Evolutionary conservation across 2,329 filamentous ascomycete species (phyloP), one percentile per base, ranked within the genome.

Genomic region (Arthroderma sp.): DNA sequence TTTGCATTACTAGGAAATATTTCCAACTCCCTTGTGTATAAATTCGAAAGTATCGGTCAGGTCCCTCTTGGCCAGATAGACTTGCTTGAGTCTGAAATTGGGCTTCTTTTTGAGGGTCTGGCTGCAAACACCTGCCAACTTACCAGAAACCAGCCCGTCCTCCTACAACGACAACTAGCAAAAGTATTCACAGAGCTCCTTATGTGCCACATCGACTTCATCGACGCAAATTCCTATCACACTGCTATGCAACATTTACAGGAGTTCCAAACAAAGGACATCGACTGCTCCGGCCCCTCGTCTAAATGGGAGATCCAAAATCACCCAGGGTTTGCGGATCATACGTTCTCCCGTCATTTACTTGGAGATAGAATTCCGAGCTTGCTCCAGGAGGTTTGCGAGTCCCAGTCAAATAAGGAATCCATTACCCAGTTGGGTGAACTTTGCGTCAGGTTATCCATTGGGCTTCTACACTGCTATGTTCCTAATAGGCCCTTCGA

Each of bases 401-500:
- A 17, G n/a, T 7, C 52, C n/a, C 23, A 54, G 8, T 59, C 38
- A 11, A 63, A 54, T 53, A 56, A 59, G 9, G 57, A 60, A n/a
- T 38, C 21, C 60, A 66, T 69, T 38, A 63, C 62, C 55, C 67
- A 71, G 54, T 72, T 77, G 19, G 79, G 81, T 19, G 71, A 85
- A 21, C 85, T 87, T 4, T 93, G 91, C 82, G 78, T 90, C 28
- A 78, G 86, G 54, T 83, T 95, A 60, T 85, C 88, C 1, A 72
- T 91, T 19, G 84, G 85, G 15, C 81, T 85, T 39, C 76, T 97
- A 52, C 81, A 81, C 61, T 77, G 96, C 1, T 96, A 91, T 66
- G 83, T 97, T 1, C 91, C 94, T 0, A 86, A 95, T 69, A 84
- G 85, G 63, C 80, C 87, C 2, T 93, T 91, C 65, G 93, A 98